These are phyloP conservation scores for Hyaloperonospora brassicae DNA, from an alignment of 352 stramenopile species.

Conservation along the genomic window DNA sequence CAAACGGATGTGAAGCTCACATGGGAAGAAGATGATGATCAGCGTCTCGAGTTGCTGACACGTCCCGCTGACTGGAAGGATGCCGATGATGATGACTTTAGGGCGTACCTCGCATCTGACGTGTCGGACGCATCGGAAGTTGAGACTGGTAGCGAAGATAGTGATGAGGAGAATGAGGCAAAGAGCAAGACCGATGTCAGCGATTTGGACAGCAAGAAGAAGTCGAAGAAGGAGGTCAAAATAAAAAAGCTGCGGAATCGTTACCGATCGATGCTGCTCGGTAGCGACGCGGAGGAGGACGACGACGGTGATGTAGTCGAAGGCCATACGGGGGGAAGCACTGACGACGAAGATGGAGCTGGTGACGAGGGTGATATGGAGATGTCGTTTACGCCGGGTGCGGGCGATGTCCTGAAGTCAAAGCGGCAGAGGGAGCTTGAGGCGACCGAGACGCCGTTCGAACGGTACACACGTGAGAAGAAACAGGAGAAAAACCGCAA, in stretches of 20 bases:
- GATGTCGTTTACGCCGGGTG: slow-evolving; percentile 73
- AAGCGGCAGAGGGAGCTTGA: slow-evolving; percentile 75
- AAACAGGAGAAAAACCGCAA: slow-evolving; percentile 84
- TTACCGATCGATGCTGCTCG: slow-evolving; percentile 73
- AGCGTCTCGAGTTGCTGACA: slow-evolving; percentile 83
- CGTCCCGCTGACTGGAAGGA: slow-evolving; percentile 72
- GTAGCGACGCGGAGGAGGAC: slow-evolving; percentile 62
- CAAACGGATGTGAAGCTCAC: slow-evolving; percentile 91
- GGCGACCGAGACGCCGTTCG: slow-evolving; percentile 75
- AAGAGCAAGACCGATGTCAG: too few species aligned
- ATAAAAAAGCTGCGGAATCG: slow-evolving; percentile 75
- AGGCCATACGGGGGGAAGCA: slow-evolving; percentile 22
- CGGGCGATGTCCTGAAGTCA: slow-evolving; percentile 53
- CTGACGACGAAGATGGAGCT: slow-evolving; percentile 26
- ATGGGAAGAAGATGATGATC: slow-evolving; percentile 92
- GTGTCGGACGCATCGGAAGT: slow-evolving; percentile 31
- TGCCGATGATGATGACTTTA: slow-evolving; percentile 89
- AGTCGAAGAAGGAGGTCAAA: slow-evolving; percentile 54
- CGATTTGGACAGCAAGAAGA: slow-evolving; percentile 25
- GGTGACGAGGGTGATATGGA: slow-evolving; percentile 58
- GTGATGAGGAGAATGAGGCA: slow-evolving; percentile 1
- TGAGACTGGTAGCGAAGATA: slow-evolving; percentile 41
- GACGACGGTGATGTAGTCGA: slow-evolving; percentile 6
- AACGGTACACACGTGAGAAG: slow-evolving; percentile 78
- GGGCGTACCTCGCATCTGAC: slow-evolving; percentile 89